Conservation (phyloP, 129 eudicot species). For the Chrysanthemum makinoi region DNA sequence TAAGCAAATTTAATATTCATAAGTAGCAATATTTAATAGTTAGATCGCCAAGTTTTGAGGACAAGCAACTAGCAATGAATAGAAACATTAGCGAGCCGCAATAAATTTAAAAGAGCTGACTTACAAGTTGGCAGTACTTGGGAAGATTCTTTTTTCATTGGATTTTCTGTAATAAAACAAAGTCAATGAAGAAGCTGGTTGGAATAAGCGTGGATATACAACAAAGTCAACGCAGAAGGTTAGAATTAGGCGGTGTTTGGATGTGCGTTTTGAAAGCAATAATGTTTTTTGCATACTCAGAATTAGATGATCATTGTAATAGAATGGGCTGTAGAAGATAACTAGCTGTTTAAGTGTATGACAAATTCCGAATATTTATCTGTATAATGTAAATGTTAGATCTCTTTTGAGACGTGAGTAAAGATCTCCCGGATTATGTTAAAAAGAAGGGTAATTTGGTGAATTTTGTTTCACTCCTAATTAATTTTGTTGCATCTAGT, state of each 20-base stretch:
- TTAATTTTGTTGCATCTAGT: no score
- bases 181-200: constrained; percentile 36
- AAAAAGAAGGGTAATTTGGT: no score
- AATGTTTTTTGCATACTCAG: neutral
- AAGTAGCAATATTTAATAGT: constrained; percentile 14
- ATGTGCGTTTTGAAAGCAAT: constrained; percentile 24
- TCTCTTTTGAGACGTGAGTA: no score
- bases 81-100: constrained; percentile 30
- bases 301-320: no score
- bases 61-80: constrained; percentile 44
- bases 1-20: constrained; percentile 21
- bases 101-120: constrained; percentile 34
- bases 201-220: neutral
- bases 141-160: constrained; percentile 27
- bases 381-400: no score
- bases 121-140: constrained; percentile 36
- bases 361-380: no score
- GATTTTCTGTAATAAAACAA: constrained; percentile 22
- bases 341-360: no score
- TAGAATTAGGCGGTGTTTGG: neutral
- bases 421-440: no score
- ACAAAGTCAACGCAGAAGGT: no score
- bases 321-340: no score
- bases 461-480: no score
- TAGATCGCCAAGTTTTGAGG: constrained; percentile 10